phyloP scores from a whole-genome alignment of 2,329 filamentous ascomycete genomes.

The Pseudogymnoascus sp. region DNA sequence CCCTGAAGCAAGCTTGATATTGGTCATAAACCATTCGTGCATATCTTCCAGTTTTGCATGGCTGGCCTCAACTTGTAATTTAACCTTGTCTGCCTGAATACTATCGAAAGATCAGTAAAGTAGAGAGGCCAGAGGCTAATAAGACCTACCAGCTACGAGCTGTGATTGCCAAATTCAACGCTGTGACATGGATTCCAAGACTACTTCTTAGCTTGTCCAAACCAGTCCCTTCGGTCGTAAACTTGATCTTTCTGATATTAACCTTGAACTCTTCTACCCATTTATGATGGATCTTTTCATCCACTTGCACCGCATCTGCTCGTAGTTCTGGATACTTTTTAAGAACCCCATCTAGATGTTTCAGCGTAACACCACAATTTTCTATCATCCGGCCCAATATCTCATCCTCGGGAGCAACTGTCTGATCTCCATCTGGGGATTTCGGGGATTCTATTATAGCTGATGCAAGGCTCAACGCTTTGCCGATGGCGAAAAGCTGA shows the following conservation, averaged over 20 bases:
- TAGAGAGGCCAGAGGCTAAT: neutral
- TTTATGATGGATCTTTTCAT: neutral
- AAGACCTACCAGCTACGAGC: neutral
- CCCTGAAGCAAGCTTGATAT: neutral
- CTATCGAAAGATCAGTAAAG: neutral
- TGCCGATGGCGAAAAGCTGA: constrained; percentile 11
- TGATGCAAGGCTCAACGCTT: constrained; percentile 8
- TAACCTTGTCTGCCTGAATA: neutral
- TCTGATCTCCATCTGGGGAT: neutral
- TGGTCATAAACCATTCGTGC: neutral
- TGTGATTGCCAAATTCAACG: constrained; percentile 9
- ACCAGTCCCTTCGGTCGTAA: constrained; percentile 6
- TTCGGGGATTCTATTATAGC: neutral
- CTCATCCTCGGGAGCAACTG: neutral
- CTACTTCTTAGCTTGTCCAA: constrained; percentile 5
- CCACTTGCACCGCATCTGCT: neutral
- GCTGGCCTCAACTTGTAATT: neutral
- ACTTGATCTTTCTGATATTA: constrained; percentile 12
- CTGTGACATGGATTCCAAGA: constrained; percentile 8
- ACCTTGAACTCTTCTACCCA: neutral
- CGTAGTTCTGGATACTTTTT: constrained; percentile 9
- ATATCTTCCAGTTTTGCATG: neutral
- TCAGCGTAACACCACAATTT: constrained; percentile 3
- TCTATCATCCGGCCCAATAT: constrained; percentile 10
- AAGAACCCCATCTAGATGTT: constrained; percentile 6